Base-by-base conservation (phyloP, 2,329 filamentous ascomycete species). In the Fusarium tuaranense region DNA sequence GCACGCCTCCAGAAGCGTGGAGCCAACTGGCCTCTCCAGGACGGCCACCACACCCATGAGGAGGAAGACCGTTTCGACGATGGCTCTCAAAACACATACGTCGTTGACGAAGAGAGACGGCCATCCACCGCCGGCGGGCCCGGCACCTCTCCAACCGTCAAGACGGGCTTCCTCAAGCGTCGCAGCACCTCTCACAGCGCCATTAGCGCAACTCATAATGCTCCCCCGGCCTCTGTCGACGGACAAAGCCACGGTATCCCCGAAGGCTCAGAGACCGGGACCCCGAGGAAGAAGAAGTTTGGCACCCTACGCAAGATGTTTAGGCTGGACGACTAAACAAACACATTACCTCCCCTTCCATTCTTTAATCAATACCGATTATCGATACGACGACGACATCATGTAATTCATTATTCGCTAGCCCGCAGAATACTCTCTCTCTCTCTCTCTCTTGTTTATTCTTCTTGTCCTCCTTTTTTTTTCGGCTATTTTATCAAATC, bases 221-320 rank as follows among this genome's bases (percentile, higher is more conserved):
- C 32, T 8, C 32, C 51, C 13, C 27, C 64, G 18, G 68, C 60
- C 36, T 70, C 73, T 12, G 48, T 64, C n/a, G 65, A 76, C 27
- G 60, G 48, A 34, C 38, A 36, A 27, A 20, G 63, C 59, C 27
- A 60, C 34, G 16, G 71, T 20, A 53, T 65, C 48, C 69, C 58
- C 25, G 70, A 67, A 13, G 72, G 68, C 16, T 60, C 68, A 38
- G 70, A 66, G n/a, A 64, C 74, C 10, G 62, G 71, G 30, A 64
- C 59, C 13, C 69, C 66, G 71, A 87, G 83, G 84, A 90, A 88
- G 84, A 94, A 94, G 87, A 93, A 92, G 82, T 94, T 94, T 81
- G 87, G 88, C 48, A 84, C 86, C 65, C 82, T 94, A 79, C 89
- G 92, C 80, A 89, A 87, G 80, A 92, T 92, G 81, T 93, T 94